Conservation (phyloP, 495 filamentous ascomycete genomes). For the Penicillium waksmanii region DNA sequence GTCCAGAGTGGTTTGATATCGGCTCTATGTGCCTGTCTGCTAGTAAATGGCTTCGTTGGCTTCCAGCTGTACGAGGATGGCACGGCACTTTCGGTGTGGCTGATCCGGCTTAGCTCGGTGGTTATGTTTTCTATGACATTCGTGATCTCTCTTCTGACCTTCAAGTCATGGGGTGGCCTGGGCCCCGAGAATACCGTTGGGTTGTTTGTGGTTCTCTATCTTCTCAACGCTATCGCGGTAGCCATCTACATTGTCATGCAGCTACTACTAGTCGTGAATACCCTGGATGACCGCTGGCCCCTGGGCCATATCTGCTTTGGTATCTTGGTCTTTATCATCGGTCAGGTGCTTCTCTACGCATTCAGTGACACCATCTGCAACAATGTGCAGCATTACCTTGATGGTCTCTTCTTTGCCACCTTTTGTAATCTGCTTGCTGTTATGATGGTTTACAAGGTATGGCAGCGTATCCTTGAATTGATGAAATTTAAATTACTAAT, state of each 20-base stretch:
- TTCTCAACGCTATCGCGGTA: slow-evolving; percentile 85
- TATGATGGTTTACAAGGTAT: slow-evolving; percentile 99
- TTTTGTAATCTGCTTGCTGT: slow-evolving; percentile 92
- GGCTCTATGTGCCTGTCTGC: slow-evolving; percentile 81
- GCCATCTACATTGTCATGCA: slow-evolving; percentile 88
- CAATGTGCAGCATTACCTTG: slow-evolving; percentile 86
- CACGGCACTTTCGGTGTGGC: slow-evolving; percentile 93
- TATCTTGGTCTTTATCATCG: slow-evolving; percentile 86
- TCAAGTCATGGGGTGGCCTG: slow-evolving; percentile 88
- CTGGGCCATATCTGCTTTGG: slow-evolving; percentile 93
- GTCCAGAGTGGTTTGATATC: slow-evolving; percentile 90
- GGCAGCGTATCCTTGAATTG: slow-evolving; percentile 14
- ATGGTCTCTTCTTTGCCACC: slow-evolving; percentile 93
- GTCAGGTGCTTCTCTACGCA: slow-evolving; percentile 91
- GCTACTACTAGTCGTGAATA: slow-evolving; percentile 83
- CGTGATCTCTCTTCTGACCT: slow-evolving; percentile 86
- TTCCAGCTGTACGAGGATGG: slow-evolving; percentile 99
- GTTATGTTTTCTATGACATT: slow-evolving; percentile 87
- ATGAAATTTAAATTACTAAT: slow-evolving; percentile 11
- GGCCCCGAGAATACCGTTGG: slow-evolving; percentile 83
- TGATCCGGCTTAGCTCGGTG: slow-evolving; percentile 75
- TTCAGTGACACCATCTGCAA: slow-evolving; percentile 86
- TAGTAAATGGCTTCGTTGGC: slow-evolving; percentile 98
- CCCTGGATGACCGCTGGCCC: slow-evolving; percentile 94
- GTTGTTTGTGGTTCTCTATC: slow-evolving; percentile 89